A percentile compares a stretch with the other conserved stretches of the same genome.
Evolutionary conservation across 805 yeast species (phyloP).

Genomic region (Teunomyces cretensis): DNA sequence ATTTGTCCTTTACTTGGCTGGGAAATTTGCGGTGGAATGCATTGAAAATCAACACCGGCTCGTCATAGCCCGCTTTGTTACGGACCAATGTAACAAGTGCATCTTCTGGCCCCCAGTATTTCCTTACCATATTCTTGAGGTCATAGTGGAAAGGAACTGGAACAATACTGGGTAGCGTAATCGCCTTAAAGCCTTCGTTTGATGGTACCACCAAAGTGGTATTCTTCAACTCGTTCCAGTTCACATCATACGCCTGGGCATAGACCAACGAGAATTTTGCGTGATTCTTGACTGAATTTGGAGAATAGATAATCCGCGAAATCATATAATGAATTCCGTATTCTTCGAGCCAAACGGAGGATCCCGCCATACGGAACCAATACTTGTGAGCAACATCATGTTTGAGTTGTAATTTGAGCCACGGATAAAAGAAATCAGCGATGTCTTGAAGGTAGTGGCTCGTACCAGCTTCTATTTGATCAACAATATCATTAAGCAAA

Average conservation of each 20-base stretch:
- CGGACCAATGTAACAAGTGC: constrained; percentile 41
- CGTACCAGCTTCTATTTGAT: constrained; percentile 12
- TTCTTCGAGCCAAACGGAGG: constrained; percentile 53
- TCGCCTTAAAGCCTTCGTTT: constrained; percentile 5
- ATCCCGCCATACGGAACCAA: constrained; percentile 52
- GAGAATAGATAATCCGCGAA: constrained; percentile 27
- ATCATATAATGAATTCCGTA: constrained; percentile 49
- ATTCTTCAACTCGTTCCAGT: constrained; percentile 22
- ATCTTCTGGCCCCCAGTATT: constrained; percentile 49
- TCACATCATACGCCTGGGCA: constrained; percentile 20
- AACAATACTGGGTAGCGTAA: constrained; percentile 25
- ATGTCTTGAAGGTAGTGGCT: constrained; percentile 21
- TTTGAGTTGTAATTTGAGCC: constrained; percentile 13
- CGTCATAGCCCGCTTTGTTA: constrained; percentile 36
- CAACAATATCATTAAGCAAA: constrained; percentile 1
- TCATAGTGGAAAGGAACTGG: constrained; percentile 31
- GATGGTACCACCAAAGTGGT: constrained; percentile 21
- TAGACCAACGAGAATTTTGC: constrained; percentile 25
- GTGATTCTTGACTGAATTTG: constrained; percentile 22
- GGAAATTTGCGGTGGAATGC: constrained; percentile 19
- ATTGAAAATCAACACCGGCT: constrained; percentile 50
- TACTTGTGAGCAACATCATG: constrained; percentile 15
- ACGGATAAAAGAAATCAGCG: constrained; percentile 23
- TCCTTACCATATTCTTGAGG: constrained; percentile 12
- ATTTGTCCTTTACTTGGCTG: background rate